These are phyloP conservation scores for Yamadazyma diospyri DNA, from an alignment of 1,139 yeast genomes.

Conservation along the genomic window DNA sequence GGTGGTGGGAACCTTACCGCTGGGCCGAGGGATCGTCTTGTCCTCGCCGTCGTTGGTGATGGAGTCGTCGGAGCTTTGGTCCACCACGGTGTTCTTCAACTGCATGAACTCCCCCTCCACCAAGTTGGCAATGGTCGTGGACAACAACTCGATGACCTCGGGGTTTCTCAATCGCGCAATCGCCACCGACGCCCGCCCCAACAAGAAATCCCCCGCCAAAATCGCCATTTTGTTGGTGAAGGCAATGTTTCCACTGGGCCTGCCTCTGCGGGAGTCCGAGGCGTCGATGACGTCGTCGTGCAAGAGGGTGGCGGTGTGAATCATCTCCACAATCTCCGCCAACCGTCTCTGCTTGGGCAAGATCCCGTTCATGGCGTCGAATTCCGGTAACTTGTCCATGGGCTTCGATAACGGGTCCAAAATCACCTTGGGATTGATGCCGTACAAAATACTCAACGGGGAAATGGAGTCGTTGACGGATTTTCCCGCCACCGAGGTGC, in stretches of 20 bases:
- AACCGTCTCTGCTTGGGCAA: conserved; percentile 91
- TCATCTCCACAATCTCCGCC: conserved; percentile 98
- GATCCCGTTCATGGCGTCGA: conserved; percentile 63
- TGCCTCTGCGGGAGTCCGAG: conserved; percentile 85
- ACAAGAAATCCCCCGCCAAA: conserved; percentile 89
- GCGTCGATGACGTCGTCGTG: conserved; percentile 98
- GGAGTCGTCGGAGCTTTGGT: conserved; percentile 39
- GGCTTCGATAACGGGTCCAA: conserved; percentile 83
- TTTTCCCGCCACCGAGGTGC: conserved; percentile 50
- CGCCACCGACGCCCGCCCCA: conserved; percentile 95
- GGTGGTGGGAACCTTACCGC: conserved; percentile 59
- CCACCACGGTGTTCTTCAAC: conserved; percentile 80
- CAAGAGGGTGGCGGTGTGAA: conserved; percentile 92
- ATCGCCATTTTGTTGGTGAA: conserved; percentile 97
- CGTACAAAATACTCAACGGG: conserved; percentile 81
- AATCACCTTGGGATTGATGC: conserved; percentile 76
- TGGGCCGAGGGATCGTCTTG: conserved; percentile 54
- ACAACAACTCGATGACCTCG: conserved; percentile 93
- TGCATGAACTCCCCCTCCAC: conserved; percentile 99
- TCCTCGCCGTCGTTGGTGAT: conserved; percentile 47
- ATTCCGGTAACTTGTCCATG: conserved; percentile 65
- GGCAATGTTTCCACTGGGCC: conserved; percentile 89
- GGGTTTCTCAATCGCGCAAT: conserved; percentile 90
- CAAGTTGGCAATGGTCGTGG: conserved; percentile 92
- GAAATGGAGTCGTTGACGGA: conserved; percentile 60